phyloP scores from a whole-genome alignment of 2,329 filamentous ascomycete genomes.

The Hyphodiscus sp. region DNA sequence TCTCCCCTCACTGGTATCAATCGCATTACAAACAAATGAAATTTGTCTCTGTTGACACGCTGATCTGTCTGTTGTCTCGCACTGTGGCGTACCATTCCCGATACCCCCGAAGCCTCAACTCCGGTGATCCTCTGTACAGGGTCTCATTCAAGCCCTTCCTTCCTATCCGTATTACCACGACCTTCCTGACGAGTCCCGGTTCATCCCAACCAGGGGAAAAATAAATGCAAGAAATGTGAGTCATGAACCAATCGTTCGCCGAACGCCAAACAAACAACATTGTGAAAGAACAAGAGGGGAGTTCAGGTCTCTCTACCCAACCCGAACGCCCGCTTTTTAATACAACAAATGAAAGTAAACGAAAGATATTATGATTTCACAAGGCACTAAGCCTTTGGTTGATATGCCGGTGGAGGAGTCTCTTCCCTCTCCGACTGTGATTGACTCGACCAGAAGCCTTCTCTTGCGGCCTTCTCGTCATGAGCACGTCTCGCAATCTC shows the following conservation, averaged over 20 bases:
- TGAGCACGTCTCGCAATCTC: slow-evolving; percentile 86
- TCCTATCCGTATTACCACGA: not conserved
- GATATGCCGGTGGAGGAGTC: slow-evolving; percentile 55
- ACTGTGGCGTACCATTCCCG: not conserved
- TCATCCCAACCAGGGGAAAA: not conserved
- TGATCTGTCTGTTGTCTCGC: not conserved
- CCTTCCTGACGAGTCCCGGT: not conserved
- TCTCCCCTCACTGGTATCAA: not conserved
- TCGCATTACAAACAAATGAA: not conserved
- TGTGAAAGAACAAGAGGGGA: slow-evolving; percentile 14
- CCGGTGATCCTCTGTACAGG: not conserved
- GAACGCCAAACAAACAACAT: slow-evolving; percentile 4
- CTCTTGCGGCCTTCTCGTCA: slow-evolving; percentile 62
- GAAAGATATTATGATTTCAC: slow-evolving; percentile 1
- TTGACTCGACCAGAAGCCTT: slow-evolving; percentile 37
- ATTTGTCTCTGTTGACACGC: not conserved
- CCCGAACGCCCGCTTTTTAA: slow-evolving; percentile 1
- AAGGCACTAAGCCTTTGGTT: slow-evolving; percentile 30
- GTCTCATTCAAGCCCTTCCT: not conserved
- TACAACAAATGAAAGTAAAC: slow-evolving; percentile 2
- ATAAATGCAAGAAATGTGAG: not conserved
- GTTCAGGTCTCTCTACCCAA: slow-evolving; percentile 5
- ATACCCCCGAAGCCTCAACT: not conserved
- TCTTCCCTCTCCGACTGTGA: slow-evolving; percentile 42
- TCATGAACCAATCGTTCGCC: not conserved